phyloP scores from a whole-genome alignment of 257 asterid species.

The Pogostemon cablin region DNA sequence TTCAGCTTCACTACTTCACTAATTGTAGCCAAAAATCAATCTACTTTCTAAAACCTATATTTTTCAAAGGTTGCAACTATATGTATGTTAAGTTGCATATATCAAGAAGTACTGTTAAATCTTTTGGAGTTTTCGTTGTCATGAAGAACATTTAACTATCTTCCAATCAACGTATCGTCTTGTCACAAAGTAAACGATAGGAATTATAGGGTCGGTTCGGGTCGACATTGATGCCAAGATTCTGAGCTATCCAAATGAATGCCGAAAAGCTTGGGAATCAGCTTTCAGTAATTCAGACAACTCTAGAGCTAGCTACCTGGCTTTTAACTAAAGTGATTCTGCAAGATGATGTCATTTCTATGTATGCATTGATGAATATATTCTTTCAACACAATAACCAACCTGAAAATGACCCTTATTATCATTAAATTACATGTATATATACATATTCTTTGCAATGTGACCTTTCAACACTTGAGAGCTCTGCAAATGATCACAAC shows the following conservation, averaged over 20 bases:
- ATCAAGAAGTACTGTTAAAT: too few relatives aligned
- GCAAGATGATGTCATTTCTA: not conserved
- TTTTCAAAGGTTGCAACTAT: too few relatives aligned
- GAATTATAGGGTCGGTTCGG: too few relatives aligned
- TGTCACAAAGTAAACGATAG: too few relatives aligned
- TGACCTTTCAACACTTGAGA: not conserved
- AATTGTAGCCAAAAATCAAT: too few relatives aligned
- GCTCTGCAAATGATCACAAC: too few relatives aligned
- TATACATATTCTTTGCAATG: not conserved
- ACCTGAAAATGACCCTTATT: not conserved
- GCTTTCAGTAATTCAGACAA: conserved; percentile 7
- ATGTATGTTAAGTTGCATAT: too few relatives aligned
- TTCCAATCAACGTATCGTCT: not conserved
- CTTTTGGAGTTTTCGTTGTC: too few relatives aligned
- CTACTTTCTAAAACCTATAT: too few relatives aligned
- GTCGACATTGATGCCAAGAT: conserved; percentile 16
- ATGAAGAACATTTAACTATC: not conserved
- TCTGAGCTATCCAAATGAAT: conserved; percentile 28
- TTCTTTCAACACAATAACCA: not conserved
- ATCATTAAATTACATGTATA: too few relatives aligned
- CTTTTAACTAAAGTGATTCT: conserved; percentile 19
- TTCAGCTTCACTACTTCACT: too few relatives aligned
- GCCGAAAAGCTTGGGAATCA: conserved; percentile 19
- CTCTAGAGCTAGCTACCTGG: not conserved
- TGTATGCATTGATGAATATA: conserved; percentile 11